phyloP scores from a whole-genome alignment of 2,329 filamentous ascomycete species.

The Plectosphaerella sp. region DNA sequence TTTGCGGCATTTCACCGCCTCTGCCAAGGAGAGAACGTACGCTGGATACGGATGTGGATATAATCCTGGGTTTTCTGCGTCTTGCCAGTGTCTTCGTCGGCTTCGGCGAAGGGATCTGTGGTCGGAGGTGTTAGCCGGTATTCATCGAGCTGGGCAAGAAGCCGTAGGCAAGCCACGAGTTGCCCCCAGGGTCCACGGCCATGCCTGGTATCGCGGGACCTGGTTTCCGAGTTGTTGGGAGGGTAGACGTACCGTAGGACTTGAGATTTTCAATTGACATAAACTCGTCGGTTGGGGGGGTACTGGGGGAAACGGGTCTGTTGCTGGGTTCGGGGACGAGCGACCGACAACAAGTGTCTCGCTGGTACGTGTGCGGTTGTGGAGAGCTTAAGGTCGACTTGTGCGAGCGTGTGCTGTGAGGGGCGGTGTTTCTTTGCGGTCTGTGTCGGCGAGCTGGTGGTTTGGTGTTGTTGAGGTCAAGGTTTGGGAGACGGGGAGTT shows the following conservation, averaged over 20 bases:
- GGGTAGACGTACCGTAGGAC: constrained; percentile 72
- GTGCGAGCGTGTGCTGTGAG: not conserved
- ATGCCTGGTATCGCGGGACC: not conserved
- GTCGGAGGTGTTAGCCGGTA: constrained; percentile 17
- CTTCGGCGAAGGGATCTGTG: constrained; percentile 99
- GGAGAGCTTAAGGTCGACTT: not conserved
- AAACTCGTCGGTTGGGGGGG: constrained; percentile 74
- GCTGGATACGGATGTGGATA: constrained; percentile 99
- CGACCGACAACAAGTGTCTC: constrained; percentile 49
- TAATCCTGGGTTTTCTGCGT: constrained; percentile 95
- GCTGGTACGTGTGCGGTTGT: constrained; percentile 22
- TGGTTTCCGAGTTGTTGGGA: too few relatives aligned
- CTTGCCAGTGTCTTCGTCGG: constrained; percentile 98
- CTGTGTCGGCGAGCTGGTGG: not conserved
- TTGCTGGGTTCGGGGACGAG: constrained; percentile 32
- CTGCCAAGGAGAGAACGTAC: constrained; percentile 51
- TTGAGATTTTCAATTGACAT: constrained; percentile 99
- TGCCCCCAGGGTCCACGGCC: not conserved
- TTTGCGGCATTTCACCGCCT: constrained; percentile 3
- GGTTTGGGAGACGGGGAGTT: not conserved
- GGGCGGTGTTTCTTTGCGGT: not conserved
- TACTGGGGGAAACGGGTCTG: constrained; percentile 51
- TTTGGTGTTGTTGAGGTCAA: constrained; percentile 1
- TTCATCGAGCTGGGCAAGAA: not conserved
- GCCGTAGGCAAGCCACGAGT: not conserved